A percentile compares a stretch with the other conserved stretches of the same genome.
Evolutionary conservation across 2,329 filamentous ascomycete species (phyloP).

Genomic region (Ophiosphaerella narmari): DNA sequence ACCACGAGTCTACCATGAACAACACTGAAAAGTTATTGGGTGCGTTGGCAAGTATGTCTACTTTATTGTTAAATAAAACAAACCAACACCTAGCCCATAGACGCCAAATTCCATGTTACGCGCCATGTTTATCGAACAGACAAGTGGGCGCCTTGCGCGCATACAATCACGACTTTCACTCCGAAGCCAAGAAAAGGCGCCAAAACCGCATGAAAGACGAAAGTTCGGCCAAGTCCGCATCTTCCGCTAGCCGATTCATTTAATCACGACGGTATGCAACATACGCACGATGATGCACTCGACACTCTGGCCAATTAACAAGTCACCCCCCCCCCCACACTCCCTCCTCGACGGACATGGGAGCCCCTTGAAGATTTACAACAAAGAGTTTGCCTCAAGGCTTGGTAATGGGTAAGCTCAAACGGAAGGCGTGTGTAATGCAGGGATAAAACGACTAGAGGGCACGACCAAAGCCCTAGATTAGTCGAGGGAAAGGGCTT

Average conservation of each 20-base stretch:
- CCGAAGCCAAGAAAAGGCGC: slow-evolving; percentile 49
- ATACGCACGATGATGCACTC: slow-evolving; percentile 56
- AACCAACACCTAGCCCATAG: neutral
- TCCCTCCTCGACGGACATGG: slow-evolving; percentile 56
- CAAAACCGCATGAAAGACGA: slow-evolving; percentile 26
- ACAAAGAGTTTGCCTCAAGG: slow-evolving; percentile 5
- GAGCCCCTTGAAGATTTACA: slow-evolving; percentile 26
- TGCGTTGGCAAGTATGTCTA: slow-evolving; percentile 3
- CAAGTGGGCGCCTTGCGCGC: slow-evolving; percentile 57
- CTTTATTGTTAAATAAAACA: neutral
- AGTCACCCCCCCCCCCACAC: no score
- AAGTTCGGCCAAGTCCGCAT: no score
- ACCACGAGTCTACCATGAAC: slow-evolving; percentile 3
- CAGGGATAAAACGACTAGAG: no score
- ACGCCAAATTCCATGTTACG: slow-evolving; percentile 16
- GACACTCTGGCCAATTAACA: no score
- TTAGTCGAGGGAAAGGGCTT: no score
- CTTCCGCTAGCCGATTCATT: no score
- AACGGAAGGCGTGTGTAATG: no score
- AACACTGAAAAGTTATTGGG: slow-evolving; percentile 11
- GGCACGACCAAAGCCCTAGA: no score
- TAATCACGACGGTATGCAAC: slow-evolving; percentile 43
- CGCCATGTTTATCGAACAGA: slow-evolving; percentile 50
- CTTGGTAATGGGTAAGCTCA: slow-evolving; percentile 10
- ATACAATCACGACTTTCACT: slow-evolving; percentile 59